Evolutionary conservation across 2,329 filamentous ascomycete genomes (phyloP).

Genomic region (Alternaria sp.): DNA sequence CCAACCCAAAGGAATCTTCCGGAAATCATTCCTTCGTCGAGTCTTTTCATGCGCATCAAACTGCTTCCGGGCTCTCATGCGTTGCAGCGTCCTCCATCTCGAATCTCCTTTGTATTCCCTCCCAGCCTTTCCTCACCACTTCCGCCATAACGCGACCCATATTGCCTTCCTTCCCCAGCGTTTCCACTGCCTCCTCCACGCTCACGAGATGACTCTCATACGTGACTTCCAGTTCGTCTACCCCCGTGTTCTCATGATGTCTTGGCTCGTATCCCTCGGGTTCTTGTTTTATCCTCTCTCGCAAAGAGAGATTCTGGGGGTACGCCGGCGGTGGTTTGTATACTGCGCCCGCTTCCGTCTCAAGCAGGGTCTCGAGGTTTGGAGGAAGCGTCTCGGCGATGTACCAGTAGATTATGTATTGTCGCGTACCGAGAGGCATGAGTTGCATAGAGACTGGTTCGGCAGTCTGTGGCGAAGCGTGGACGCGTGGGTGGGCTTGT

Average conservation of each 20-base stretch:
- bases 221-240: slow-evolving; percentile 54
- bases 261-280: slow-evolving; percentile 52
- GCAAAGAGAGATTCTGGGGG: slow-evolving; percentile 44
- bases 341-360: slow-evolving; percentile 26
- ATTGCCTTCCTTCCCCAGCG: slow-evolving; percentile 34
- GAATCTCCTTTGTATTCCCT: slow-evolving; percentile 48
- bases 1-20: neutral
- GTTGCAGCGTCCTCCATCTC: slow-evolving; percentile 30
- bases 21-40: neutral
- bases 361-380: slow-evolving; percentile 35
- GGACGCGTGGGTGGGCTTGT: slow-evolving; percentile 40
- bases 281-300: slow-evolving; percentile 49
- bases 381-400: slow-evolving; percentile 55
- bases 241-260: slow-evolving; percentile 56
- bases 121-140: slow-evolving; percentile 55
- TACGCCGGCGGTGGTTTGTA: slow-evolving; percentile 50
- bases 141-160: slow-evolving; percentile 52
- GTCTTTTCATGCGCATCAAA: neutral
- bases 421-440: slow-evolving; percentile 45
- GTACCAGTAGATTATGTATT: slow-evolving; percentile 58
- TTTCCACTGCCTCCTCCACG: slow-evolving; percentile 52
- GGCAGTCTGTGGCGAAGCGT: slow-evolving; percentile 37
- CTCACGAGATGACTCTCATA: slow-evolving; percentile 53
- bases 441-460: slow-evolving; percentile 57
- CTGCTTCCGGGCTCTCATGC: slow-evolving; percentile 28